Evolutionary conservation across 805 yeast genomes (phyloP).

Genomic region (Pichia deserticola): DNA sequence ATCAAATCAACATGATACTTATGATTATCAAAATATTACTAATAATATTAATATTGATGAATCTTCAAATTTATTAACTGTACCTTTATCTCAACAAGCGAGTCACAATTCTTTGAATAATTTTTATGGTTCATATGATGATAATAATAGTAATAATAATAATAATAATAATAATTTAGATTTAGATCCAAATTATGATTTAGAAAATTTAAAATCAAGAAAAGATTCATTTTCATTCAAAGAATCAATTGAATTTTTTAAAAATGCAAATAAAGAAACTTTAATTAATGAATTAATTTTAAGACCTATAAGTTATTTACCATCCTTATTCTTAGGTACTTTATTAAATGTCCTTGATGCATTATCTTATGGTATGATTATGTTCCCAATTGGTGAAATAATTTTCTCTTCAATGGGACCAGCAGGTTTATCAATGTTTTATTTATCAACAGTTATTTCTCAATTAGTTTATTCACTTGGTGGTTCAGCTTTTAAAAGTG

Average conservation of each 20-base stretch:
- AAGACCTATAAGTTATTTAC: conserved; percentile 45
- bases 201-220: conserved; percentile 8
- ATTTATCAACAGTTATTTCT: conserved; percentile 82
- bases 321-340: conserved; percentile 81
- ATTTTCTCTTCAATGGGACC: conserved; percentile 75
- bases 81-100: background rate
- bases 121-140: conserved; percentile 5
- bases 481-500: conserved; percentile 80
- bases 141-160: conserved; percentile 7
- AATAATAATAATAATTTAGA: background rate
- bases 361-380: conserved; percentile 92
- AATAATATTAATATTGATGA: background rate
- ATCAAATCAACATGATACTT: too few species aligned
- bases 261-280: conserved; percentile 17
- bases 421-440: conserved; percentile 89
- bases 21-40: background rate
- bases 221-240: background rate
- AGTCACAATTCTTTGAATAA: background rate
- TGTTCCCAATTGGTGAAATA: conserved; percentile 85
- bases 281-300: conserved; percentile 21
- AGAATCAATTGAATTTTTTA: conserved; percentile 1
- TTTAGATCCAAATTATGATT: conserved; percentile 1
- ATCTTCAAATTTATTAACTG: background rate
- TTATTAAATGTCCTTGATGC: conserved; percentile 87
- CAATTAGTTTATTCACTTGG: conserved; percentile 87